Conservation (phyloP, 2,329 filamentous ascomycete genomes). For the Grosmannia serpens region DNA sequence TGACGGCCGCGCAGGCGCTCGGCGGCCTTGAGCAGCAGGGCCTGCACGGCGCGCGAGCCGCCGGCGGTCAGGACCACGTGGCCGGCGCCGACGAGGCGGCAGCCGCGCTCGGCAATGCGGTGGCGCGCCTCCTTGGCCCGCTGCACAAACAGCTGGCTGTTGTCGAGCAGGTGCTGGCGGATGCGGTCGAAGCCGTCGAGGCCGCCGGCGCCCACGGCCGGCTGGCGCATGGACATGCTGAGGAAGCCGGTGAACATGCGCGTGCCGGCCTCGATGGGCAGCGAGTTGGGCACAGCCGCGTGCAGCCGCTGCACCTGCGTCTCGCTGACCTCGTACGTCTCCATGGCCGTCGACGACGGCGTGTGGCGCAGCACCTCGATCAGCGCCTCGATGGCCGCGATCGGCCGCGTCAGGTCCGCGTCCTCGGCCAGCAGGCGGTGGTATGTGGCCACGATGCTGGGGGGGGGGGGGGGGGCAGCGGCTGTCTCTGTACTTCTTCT, state of each 20-base stretch:
- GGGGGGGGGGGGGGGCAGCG: neutral
- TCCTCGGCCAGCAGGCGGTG: conserved; percentile 48
- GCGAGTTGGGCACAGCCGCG: conserved; percentile 69
- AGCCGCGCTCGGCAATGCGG: conserved; percentile 70
- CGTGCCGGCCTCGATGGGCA: conserved; percentile 85
- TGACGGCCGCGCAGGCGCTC: conserved; percentile 39
- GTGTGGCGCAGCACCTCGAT: conserved; percentile 75
- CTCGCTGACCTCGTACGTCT: conserved; percentile 79
- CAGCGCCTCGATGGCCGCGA: conserved; percentile 53
- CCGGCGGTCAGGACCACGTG: conserved; percentile 83
- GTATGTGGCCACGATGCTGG: conserved; percentile 45
- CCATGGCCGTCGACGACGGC: conserved; percentile 76
- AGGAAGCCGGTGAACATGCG: conserved; percentile 94
- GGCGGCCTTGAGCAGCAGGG: conserved; percentile 62
- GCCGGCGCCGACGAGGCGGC: conserved; percentile 67
- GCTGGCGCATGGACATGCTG: conserved; percentile 57
- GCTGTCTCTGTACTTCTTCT: neutral
- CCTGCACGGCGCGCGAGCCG: conserved; percentile 72
- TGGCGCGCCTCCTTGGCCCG: conserved; percentile 76
- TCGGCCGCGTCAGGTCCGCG: conserved; percentile 83
- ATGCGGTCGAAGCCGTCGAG: conserved; percentile 67
- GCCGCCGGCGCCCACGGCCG: conserved; percentile 23
- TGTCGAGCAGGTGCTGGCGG: conserved; percentile 70
- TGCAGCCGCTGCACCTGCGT: conserved; percentile 69
- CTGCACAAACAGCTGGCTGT: conserved; percentile 76